Base-by-base conservation (phyloP, 805 yeast species). In the Nakazawaea anatomiae region DNA sequence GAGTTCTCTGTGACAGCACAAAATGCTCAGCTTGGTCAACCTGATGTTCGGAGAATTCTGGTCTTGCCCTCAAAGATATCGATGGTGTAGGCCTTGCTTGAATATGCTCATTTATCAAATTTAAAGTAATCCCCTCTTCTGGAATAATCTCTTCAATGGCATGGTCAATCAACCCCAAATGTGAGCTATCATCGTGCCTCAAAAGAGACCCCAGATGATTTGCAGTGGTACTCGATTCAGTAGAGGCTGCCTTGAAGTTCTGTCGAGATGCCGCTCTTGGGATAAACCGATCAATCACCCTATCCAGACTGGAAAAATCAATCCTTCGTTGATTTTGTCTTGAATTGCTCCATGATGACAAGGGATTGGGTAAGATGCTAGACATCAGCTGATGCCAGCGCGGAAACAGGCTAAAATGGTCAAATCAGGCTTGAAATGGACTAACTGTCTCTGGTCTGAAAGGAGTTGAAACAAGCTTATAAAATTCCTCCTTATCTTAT, bases 241-340 rank as follows among this genome's bases (percentile, higher is more conserved):
- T 35, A n/a, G 29, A 54, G 4, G 57, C 54, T 1, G 67, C 57
- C 39, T 57, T 58, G 51, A 60, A 65, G 1, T 62, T 64, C 12
- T 54, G 58, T 11, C 55, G 64, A 1, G 69, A 70, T 8, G 70
- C 58, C 11, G 46, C 48, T 4, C 62, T 57, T 4, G 77, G 76
- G 25, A 73, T 72, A 53, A 63, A 72, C 47, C 77, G 61, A 54
- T 73, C 77, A 56, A 62, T 57, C 6, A 59, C 51, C 12, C 47
- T 25, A 36, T 43, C 46, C 18, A 47, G 38, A 44, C 31, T 38
- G 5, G 47, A 36, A 7, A 43, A 39, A 28, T 36, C 39, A 18
- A 35, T 27, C 10, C 42, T 29, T 30, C 43, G 31, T 39, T 32
- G 14, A 6, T 31, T 32, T 32, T 7, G 28, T 5, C 6, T n/a